These are phyloP conservation scores for Colletotrichum tropicale DNA, from an alignment of 2,329 filamentous ascomycete genomes.

Conservation along the genomic window DNA sequence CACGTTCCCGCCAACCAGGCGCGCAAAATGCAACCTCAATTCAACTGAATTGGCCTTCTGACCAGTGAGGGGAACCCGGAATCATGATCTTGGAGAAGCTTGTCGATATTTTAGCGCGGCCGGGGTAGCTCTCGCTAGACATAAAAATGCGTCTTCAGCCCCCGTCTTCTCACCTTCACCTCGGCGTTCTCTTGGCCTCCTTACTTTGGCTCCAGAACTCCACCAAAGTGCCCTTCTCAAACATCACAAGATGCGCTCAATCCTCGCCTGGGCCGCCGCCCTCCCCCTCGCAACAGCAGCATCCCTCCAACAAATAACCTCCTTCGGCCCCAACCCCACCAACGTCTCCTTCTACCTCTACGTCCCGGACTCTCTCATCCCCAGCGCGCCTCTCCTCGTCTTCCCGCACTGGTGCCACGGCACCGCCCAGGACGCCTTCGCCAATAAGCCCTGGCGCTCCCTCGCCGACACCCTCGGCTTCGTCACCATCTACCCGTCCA, in stretches of 20 bases:
- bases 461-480: conserved; percentile 59
- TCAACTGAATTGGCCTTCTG: neutral
- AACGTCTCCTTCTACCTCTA: conserved; percentile 59
- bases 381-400: conserved; percentile 56
- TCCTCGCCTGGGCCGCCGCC: neutral
- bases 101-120: neutral
- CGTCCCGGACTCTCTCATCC: conserved; percentile 44
- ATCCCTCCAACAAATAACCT: conserved; percentile 12
- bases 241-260: neutral
- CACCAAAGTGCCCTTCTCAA: accelerated
- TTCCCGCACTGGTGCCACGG: conserved; percentile 64
- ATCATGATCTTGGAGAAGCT: neutral
- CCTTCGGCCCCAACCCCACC: conserved; percentile 51
- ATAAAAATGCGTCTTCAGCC: neutral
- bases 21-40: neutral
- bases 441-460: conserved; percentile 54
- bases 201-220: neutral
- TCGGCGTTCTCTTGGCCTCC: too few species aligned
- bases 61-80: neutral
- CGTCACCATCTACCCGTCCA: conserved; percentile 49
- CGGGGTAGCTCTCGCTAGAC: neutral
- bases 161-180: neutral
- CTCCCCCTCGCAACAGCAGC: conserved; percentile 9
- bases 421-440: conserved; percentile 52
- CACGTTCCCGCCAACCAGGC: conserved; percentile 4